A percentile compares a stretch with the other conserved stretches of the same genome.
Conservation (phyloP, 805 yeast species). For the Kluyveromyces aestuarii region DNA sequence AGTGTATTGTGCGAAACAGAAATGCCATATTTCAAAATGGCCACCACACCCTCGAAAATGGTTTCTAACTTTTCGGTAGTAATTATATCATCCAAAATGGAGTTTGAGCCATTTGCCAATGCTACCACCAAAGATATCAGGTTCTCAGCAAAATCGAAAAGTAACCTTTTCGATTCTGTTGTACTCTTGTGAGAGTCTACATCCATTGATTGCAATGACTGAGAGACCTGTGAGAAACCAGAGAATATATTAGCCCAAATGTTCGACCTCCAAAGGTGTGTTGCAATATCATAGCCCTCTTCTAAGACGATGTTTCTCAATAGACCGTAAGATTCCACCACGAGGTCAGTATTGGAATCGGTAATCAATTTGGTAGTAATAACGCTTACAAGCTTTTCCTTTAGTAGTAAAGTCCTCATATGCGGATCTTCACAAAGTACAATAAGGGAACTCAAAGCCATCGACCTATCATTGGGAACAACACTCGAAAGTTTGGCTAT, state of each 20-base stretch:
- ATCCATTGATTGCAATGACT: conserved; percentile 38
- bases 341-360: conserved; percentile 65
- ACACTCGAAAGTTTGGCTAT: conserved; percentile 53
- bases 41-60: conserved; percentile 21
- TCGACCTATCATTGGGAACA: conserved; percentile 61
- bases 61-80: conserved; percentile 17
- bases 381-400: conserved; percentile 59
- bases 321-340: conserved; percentile 73
- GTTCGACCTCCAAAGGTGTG: conserved; percentile 66
- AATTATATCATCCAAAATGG: conserved; percentile 39
- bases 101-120: conserved; percentile 54
- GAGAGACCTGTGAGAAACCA: conserved; percentile 42
- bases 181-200: conserved; percentile 14
- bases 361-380: conserved; percentile 55
- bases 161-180: conserved; percentile 37
- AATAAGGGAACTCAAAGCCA: conserved; percentile 68
- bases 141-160: conserved; percentile 66
- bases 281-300: conserved; percentile 79
- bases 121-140: conserved; percentile 59
- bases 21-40: conserved; percentile 22
- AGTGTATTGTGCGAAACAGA: conserved; percentile 17
- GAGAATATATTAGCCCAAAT: conserved; percentile 55
- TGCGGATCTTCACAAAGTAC: conserved; percentile 61
- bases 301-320: conserved; percentile 73
- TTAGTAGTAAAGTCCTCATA: conserved; percentile 54